Evolutionary conservation across 345 rosid genomes (phyloP).

Genomic region (Barbarea vulgaris): DNA sequence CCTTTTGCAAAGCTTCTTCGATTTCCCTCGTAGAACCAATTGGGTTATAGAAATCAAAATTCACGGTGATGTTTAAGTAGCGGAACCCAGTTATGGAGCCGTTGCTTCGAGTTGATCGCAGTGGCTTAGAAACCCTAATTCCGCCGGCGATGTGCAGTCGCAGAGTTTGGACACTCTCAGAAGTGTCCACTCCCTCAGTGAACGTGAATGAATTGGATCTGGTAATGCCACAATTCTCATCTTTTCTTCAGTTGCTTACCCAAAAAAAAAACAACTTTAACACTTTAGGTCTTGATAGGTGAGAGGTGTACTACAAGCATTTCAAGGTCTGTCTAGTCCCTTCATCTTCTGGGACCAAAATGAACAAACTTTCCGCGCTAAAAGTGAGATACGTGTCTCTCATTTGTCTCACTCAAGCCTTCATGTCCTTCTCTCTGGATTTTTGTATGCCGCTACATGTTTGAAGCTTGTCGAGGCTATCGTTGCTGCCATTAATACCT

Average conservation of each 20-base stretch:
- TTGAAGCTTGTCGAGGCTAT: slow-evolving; percentile 64
- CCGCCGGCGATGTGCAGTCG: slow-evolving; percentile 8
- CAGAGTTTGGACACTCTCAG: slow-evolving; percentile 16
- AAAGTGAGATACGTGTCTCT: slow-evolving; percentile 57
- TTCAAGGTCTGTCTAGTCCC: slow-evolving; percentile 78
- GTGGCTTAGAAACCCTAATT: slow-evolving; percentile 41
- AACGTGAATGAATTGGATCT: slow-evolving; percentile 63
- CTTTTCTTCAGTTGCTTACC: neutral
- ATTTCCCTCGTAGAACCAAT: neutral
- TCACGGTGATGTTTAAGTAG: no score
- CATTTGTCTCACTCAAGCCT: slow-evolving; percentile 77
- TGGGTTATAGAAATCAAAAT: neutral
- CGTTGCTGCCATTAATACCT: slow-evolving; percentile 44
- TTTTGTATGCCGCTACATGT: slow-evolving; percentile 74
- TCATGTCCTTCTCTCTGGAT: slow-evolving; percentile 56
- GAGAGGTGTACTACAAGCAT: slow-evolving; percentile 60
- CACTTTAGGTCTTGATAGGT: slow-evolving; percentile 40
- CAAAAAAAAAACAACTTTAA: neutral
- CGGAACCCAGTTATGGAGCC: slow-evolving; percentile 40
- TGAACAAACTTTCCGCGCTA: slow-evolving; percentile 46
- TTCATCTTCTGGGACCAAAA: slow-evolving; percentile 64
- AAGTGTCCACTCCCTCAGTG: slow-evolving; percentile 21
- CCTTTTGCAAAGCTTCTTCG: neutral
- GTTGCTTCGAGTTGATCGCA: slow-evolving; percentile 42
- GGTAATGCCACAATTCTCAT: slow-evolving; percentile 42